A percentile compares a stretch with the other conserved stretches of the same genome.
phyloP scores from a whole-genome alignment of 2,329 filamentous ascomycete genomes.

The Xylariaceae sp. region DNA sequence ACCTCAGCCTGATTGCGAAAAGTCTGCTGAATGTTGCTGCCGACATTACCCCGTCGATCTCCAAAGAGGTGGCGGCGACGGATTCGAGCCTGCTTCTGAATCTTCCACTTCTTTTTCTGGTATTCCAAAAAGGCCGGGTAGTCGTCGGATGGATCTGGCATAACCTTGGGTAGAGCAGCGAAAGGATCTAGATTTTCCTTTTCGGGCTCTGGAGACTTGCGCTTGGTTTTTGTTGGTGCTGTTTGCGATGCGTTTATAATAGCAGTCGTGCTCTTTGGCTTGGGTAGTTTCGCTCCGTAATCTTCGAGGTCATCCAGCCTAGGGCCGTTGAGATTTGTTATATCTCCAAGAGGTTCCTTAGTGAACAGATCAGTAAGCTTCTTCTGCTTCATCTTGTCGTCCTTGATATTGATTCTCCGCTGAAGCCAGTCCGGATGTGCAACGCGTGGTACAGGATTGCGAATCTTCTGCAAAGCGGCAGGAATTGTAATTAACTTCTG shows the following conservation, averaged over 20 bases:
- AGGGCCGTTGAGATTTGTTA: constrained; percentile 66
- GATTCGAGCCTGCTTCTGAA: constrained; percentile 88
- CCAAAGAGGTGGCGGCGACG: constrained; percentile 91
- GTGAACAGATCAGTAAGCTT: constrained; percentile 93
- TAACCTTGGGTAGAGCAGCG: constrained; percentile 77
- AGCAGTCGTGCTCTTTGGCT: constrained; percentile 64
- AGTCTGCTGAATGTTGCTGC: constrained; percentile 68
- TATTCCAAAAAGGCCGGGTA: constrained; percentile 89
- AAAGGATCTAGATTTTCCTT: constrained; percentile 76
- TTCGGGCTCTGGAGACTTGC: constrained; percentile 73
- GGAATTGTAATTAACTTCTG: constrained; percentile 99
- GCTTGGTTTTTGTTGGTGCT: constrained; percentile 63
- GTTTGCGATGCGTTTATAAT: constrained; percentile 63
- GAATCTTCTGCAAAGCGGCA: constrained; percentile 90
- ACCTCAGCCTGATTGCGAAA: constrained; percentile 93
- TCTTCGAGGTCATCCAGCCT: constrained; percentile 78
- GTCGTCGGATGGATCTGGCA: constrained; percentile 85
- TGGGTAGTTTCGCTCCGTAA: constrained; percentile 72
- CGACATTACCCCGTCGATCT: constrained; percentile 73
- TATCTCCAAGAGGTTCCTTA: constrained; percentile 75
- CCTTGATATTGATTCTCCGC: constrained; percentile 89
- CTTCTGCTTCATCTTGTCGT: constrained; percentile 97
- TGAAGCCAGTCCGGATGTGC: constrained; percentile 97
- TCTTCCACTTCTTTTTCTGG: constrained; percentile 98
- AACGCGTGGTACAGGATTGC: constrained; percentile 92